These are phyloP conservation scores for Podospora fimiseda DNA, from an alignment of 495 filamentous ascomycete species.

Conservation along the genomic window DNA sequence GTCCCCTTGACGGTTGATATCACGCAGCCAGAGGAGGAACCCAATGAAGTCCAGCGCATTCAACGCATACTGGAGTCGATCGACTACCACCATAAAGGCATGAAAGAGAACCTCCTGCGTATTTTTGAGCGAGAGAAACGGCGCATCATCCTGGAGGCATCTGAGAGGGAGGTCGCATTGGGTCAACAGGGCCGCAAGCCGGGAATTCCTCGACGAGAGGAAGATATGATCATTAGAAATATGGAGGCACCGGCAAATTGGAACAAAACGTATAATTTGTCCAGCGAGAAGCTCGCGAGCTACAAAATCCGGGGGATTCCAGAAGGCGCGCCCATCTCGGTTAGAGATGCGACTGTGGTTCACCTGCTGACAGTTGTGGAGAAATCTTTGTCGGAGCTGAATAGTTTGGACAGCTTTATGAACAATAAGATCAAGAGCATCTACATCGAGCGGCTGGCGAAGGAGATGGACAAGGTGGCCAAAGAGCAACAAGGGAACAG, in stretches of 20 bases:
- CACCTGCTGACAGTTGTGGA: slow-evolving; percentile 21
- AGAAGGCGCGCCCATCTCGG: slow-evolving; percentile 4
- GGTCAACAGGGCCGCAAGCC: slow-evolving; percentile 21
- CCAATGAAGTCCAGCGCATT: slow-evolving; percentile 27
- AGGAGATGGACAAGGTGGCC: slow-evolving; percentile 19
- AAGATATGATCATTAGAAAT: slow-evolving; percentile 20
- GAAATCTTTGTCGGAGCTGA: slow-evolving; percentile 11
- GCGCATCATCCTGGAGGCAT: slow-evolving; percentile 41
- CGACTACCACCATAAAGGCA: slow-evolving; percentile 33
- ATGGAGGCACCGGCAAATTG: slow-evolving; percentile 22
- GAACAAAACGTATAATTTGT: slow-evolving; percentile 22
- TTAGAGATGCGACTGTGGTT: slow-evolving; percentile 18
- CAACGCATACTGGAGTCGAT: slow-evolving; percentile 32
- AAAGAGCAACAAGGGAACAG: too few relatives aligned
- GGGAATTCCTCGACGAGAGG: slow-evolving; percentile 15
- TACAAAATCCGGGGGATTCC: neutral
- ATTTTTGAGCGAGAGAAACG: slow-evolving; percentile 36
- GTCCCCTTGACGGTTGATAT: slow-evolving; percentile 34
- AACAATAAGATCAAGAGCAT: slow-evolving; percentile 9
- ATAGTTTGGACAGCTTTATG: slow-evolving; percentile 16
- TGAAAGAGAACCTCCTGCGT: slow-evolving; percentile 38
- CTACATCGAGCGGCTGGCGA: slow-evolving; percentile 18
- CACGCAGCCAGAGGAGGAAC: slow-evolving; percentile 18
- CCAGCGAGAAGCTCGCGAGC: slow-evolving; percentile 2
- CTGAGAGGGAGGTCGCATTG: slow-evolving; percentile 56